A percentile compares a stretch with the other conserved stretches of the same genome.
Conservation (phyloP, 495 filamentous ascomycete species). For the Talaromyces liani region DNA sequence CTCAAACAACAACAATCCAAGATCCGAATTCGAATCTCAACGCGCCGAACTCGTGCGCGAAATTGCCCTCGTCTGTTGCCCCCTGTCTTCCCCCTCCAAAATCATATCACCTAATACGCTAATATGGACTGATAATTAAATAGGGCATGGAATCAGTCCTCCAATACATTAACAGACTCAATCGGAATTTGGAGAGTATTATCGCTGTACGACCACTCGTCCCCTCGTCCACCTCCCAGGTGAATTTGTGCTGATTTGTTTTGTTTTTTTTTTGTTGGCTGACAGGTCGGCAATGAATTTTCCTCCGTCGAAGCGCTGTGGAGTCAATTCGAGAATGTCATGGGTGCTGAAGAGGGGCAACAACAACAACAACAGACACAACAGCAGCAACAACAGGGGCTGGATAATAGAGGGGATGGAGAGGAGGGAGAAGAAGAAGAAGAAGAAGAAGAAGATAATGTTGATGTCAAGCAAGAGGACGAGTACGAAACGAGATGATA, state of each 20-base stretch:
- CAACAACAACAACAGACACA: constrained; percentile 20
- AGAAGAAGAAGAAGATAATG: constrained; percentile 6
- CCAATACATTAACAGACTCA: constrained; percentile 92
- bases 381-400: background rate
- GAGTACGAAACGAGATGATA: background rate
- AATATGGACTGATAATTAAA: background rate
- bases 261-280: too few species aligned
- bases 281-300: constrained; percentile 89
- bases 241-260: too few species aligned
- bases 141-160: constrained; percentile 91
- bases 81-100: constrained; percentile 1
- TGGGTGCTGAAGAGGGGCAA: constrained; percentile 58
- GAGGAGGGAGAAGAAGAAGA: constrained; percentile 9
- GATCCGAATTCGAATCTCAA: constrained; percentile 66
- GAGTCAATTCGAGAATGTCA: constrained; percentile 95
- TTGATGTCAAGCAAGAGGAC: constrained; percentile 10
- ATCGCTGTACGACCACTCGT: constrained; percentile 52
- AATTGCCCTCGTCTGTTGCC: constrained; percentile 61
- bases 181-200: constrained; percentile 86
- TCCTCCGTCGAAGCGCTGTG: constrained; percentile 92
- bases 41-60: constrained; percentile 68
- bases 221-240: too few species aligned
- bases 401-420: constrained; percentile 16
- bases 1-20: constrained; percentile 18
- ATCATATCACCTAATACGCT: background rate